Evolutionary conservation across 2,329 filamentous ascomycete genomes (phyloP).

Genomic region (Fusarium papillatum): DNA sequence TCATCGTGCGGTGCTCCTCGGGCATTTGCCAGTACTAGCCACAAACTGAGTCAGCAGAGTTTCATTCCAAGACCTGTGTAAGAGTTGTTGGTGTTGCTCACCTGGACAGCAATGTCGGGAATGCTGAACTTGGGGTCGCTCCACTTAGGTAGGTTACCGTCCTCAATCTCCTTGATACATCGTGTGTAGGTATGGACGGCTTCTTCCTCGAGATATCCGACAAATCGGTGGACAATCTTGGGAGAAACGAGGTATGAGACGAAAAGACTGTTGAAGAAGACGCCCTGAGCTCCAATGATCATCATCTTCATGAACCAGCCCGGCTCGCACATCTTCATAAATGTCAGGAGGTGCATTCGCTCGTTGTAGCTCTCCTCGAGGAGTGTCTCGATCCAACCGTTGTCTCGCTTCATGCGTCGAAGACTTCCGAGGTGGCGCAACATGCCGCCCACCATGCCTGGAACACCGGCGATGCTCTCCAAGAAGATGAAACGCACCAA

Average conservation of each 20-base stretch:
- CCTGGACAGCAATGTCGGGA: constrained; percentile 86
- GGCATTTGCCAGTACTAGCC: constrained; percentile 91
- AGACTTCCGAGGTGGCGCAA: constrained; percentile 89
- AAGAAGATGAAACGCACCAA: constrained; percentile 92
- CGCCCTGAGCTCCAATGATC: constrained; percentile 92
- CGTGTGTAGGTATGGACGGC: constrained; percentile 96
- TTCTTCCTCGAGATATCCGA: constrained; percentile 97
- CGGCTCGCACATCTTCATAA: constrained; percentile 84
- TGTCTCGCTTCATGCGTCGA: constrained; percentile 89
- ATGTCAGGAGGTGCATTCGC: constrained; percentile 92
- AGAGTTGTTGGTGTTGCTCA: constrained; percentile 34
- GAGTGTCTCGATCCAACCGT: constrained; percentile 96
- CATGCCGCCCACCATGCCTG: constrained; percentile 98
- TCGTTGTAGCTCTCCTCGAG: constrained; percentile 94
- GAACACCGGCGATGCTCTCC: constrained; percentile 94
- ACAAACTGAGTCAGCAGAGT: constrained; percentile 8
- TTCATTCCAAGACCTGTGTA: neutral
- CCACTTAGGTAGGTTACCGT: constrained; percentile 88
- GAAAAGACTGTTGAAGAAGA: constrained; percentile 98
- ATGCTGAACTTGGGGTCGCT: constrained; percentile 76
- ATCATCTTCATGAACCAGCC: constrained; percentile 93
- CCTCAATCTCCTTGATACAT: constrained; percentile 88
- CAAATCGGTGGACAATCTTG: constrained; percentile 92
- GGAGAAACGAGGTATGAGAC: constrained; percentile 89
- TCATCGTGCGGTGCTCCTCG: constrained; percentile 85